Conservation (phyloP, 192 early-diverging fungal species). For the Neocallimastix lanati region DNA sequence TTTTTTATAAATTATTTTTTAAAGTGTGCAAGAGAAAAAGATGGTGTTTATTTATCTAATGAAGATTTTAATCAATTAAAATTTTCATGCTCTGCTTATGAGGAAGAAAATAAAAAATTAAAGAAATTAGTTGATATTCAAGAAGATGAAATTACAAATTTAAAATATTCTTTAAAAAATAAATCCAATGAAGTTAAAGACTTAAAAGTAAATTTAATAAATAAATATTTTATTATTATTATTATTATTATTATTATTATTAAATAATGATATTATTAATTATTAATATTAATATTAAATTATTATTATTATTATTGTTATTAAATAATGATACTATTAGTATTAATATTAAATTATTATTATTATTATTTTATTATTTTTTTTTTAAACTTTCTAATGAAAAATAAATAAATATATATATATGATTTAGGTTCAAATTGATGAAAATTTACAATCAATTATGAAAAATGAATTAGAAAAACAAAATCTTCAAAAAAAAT, state of each 20-base stretch:
- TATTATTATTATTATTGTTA: too few species aligned
- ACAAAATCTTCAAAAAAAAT: background rate
- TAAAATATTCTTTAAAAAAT: background rate
- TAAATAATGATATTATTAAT: too few species aligned
- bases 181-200: background rate
- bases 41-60: conserved; percentile 56
- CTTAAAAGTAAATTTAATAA: background rate
- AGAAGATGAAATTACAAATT: background rate
- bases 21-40: conserved; percentile 47
- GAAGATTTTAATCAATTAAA: conserved; percentile 10
- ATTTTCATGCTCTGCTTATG: background rate
- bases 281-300: too few species aligned
- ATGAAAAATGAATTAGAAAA: background rate
- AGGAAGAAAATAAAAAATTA: background rate
- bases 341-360: too few species aligned
- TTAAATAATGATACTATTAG: too few species aligned
- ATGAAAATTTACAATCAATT: background rate
- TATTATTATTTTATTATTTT: too few species aligned
- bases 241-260: too few species aligned
- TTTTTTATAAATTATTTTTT: too few species aligned
- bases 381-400: too few species aligned
- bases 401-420: background rate
- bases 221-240: too few species aligned
- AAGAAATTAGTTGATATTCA: background rate
- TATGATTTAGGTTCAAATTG: background rate